Conservation (phyloP, 768 basidiomycete genomes). For the Cystofilobasidium capitatum region DNA sequence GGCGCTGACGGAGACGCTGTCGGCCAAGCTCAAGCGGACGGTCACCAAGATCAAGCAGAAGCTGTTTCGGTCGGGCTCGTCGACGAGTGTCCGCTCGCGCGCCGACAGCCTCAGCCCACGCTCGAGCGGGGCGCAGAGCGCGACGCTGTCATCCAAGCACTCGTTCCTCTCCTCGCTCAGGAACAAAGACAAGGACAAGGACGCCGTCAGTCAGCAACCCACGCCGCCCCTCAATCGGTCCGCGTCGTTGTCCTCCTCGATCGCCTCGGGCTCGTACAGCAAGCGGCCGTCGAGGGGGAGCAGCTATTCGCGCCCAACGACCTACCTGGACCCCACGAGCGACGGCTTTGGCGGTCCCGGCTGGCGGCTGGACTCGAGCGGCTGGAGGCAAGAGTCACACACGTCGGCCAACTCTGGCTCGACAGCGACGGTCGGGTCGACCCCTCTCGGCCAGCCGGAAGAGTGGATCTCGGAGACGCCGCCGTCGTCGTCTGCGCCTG, state of each 20-base stretch:
- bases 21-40: constrained; percentile 35
- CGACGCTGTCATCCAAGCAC: constrained; percentile 2
- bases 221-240: neutral
- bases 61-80: constrained; percentile 21
- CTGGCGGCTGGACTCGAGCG: no score
- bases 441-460: no score
- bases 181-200: neutral
- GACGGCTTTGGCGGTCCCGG: no score
- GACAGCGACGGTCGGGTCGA: no score
- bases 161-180: neutral
- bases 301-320: no score
- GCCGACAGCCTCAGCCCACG: neutral
- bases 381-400: no score
- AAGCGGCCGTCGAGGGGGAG: neutral
- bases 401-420: no score
- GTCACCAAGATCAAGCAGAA: constrained; percentile 31
- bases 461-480: no score
- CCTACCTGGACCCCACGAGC: no score
- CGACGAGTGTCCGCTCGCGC: neutral
- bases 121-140: constrained; percentile 4
- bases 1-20: constrained; percentile 42
- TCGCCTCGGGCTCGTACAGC: neutral
- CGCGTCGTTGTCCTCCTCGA: neutral
- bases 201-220: neutral
- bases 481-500: no score